Base-by-base conservation (phyloP, 2,329 filamentous ascomycete genomes). In the Diaporthe longicolla region DNA sequence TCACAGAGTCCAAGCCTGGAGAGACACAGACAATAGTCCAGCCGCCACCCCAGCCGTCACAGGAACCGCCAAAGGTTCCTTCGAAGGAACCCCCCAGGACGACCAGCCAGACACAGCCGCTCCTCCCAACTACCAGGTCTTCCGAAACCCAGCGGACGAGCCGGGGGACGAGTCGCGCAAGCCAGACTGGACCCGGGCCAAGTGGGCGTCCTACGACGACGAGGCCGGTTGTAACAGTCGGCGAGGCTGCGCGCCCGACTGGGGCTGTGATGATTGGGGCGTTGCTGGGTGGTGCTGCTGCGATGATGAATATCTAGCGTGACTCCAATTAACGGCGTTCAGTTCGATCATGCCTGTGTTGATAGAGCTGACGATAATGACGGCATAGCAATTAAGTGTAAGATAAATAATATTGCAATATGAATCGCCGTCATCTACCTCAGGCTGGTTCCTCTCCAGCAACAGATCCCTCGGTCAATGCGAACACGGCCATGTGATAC, bases 241-340 rank as follows among this genome's bases (percentile, higher is more conserved):
- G 59, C 45, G 70, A 40, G 26, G 70, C 70, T 7, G 40, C 45
- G 15, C 45, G 32, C 1, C 29, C 57, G 11, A 72, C 70, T 29
- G 57, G 48, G 19, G 57, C 32, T 29, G 57, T 72, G n/a, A 65
- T 72, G 58, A 72, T 72, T 24, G 70, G 70, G 19, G 70, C 70
- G 45, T 37, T 72, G 32, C 29, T 72, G 10, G 70, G 70, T 24
- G 70, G 70, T 40, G 70, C 57, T n/a, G 70, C 57, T 19, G 70
- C 70, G 13, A 37, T 65, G 26, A 40, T 65, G 32, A 72, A 72
- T 13, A 17, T 65, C n/a, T 71, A 71, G 45, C 26, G 9, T 1
- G n/a, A 26, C 17, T 21, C 15, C 19, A 21, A 37, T 35, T 63
- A 15, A 4, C 11, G 15, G 11, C 37, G 1, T 13, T 2, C 1